Evolutionary conservation across 2,329 filamentous ascomycete species (phyloP), one percentile per base, ranked within the genome.

Genomic region (Septoria linicola): DNA sequence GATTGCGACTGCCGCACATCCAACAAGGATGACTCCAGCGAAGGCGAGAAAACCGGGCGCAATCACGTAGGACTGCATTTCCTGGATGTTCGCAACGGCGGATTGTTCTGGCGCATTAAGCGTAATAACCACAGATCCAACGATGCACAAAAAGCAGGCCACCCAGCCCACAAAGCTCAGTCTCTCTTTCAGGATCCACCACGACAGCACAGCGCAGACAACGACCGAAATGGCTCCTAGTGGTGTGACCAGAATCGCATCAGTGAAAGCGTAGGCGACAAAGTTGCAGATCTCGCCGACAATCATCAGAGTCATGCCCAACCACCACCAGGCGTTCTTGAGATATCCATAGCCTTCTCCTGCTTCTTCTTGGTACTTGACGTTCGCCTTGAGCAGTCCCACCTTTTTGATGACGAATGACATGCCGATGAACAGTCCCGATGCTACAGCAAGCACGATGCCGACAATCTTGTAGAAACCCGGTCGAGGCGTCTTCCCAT

Each of bases 291-390:
- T 82, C 72, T 99, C 93, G 61, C 93, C 93, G 36, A 97, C 64
- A 62, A 97, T 96, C 93, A 99, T 97, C 53, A 97, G 79, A 0
- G 77, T 90, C 93, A 99, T 97, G 62, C 93, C 93, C 1, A 76
- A 71, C 93, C 93, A 99, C 93, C 93, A 99, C 76, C 81, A 96
- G 16, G 77, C 77, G 66, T 97, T 97, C 75, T 95, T 96, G 63
- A 99, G 82, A 69, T 97, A 99, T 56, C 92, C 91, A 70, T 97
- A 97, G 50, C 93, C 93, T 71, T 97, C 92, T 54, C 93, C 93
- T 0, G 93, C 91, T 59, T 88, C 89, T 72, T 97, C 90, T 56
- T 95, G 87, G 76, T 97, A 97, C 70, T 97, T 97, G 63, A 88
- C 84, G 71, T 97, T 99, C 43, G 93, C 92, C 69, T 84, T 90